phyloP scores from a whole-genome alignment of 441 rosid genomes.

The Rhodomyrtus psidioides region DNA sequence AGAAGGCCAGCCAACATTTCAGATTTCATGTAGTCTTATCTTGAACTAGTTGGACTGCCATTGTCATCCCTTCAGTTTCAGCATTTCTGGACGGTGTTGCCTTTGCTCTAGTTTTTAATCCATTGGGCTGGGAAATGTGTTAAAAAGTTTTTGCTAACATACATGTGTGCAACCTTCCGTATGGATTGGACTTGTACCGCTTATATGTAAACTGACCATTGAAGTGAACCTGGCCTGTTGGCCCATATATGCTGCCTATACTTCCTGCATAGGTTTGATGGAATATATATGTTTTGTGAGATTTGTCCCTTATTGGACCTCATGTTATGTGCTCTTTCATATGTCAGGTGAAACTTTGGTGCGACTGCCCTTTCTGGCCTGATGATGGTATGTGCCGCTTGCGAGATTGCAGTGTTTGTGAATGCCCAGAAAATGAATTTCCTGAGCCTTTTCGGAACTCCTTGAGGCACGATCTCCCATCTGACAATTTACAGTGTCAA shows the following conservation, averaged over 20 bases:
- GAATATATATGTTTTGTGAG: neutral
- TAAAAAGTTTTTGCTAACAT: neutral
- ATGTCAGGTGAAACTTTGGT: conserved; percentile 83
- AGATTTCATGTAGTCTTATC: neutral
- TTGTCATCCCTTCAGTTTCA: neutral
- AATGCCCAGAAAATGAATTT: conserved; percentile 87
- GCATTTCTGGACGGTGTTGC: neutral
- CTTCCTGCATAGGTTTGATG: neutral
- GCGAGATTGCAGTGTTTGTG: conserved; percentile 91
- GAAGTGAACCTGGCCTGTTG: neutral
- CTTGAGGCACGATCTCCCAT: conserved; percentile 34
- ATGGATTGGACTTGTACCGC: neutral
- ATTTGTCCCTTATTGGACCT: neutral
- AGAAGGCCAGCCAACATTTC: neutral
- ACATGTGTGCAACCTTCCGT: neutral
- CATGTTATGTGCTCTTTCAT: neutral
- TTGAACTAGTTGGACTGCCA: neutral
- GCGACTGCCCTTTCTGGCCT: conserved; percentile 97
- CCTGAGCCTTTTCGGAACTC: conserved; percentile 68
- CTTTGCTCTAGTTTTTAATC: neutral
- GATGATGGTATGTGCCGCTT: conserved; percentile 96
- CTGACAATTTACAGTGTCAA: conserved; percentile 66
- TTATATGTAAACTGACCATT: neutral
- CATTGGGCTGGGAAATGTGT: neutral
- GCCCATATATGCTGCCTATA: neutral